phyloP scores from a whole-genome alignment of 371 early-diverging fungal genomes.

The Rhizomucor pusillus region DNA sequence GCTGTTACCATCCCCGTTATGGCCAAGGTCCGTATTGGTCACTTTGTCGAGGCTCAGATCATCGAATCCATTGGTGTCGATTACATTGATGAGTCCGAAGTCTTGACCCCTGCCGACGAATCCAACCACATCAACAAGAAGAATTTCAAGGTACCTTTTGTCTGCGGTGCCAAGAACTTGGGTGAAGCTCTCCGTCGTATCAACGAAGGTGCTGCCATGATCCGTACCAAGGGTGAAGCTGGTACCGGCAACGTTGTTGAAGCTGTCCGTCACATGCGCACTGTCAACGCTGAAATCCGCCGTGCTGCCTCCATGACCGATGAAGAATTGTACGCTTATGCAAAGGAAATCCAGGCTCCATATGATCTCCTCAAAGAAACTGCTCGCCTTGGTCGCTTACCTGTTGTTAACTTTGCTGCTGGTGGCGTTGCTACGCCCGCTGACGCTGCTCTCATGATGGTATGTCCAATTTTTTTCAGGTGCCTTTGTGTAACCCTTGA shows the following conservation, averaged over 20 bases:
- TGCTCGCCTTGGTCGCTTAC: conserved; percentile 85
- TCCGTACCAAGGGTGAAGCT: conserved; percentile 98
- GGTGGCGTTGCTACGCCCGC: conserved; percentile 97
- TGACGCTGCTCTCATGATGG: conserved; percentile 96
- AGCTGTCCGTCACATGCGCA: conserved; percentile 94
- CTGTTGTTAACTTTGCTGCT: conserved; percentile 98
- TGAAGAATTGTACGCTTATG: conserved; percentile 78
- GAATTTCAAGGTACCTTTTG: conserved; percentile 90
- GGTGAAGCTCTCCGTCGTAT: conserved; percentile 97
- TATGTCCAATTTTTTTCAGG: conserved; percentile 14
- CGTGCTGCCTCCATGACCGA: conserved; percentile 69
- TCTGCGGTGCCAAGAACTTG: conserved; percentile 94
- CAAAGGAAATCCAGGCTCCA: conserved; percentile 93
- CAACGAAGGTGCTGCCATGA: conserved; percentile 96
- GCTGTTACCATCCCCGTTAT: conserved; percentile 98
- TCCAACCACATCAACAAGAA: conserved; percentile 92
- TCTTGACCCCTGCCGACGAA: conserved; percentile 95
- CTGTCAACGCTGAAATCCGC: conserved; percentile 82
- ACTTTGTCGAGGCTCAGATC: conserved; percentile 98
- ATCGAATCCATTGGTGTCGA: conserved; percentile 89
- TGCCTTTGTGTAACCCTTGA: not conserved
- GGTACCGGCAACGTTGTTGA: conserved; percentile 96
- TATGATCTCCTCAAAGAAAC: conserved; percentile 87
- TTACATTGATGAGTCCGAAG: conserved; percentile 97
- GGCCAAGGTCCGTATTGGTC: conserved; percentile 98